phyloP scores from a whole-genome alignment of 2,329 filamentous ascomycete species.

The Verticillium tricorpus region DNA sequence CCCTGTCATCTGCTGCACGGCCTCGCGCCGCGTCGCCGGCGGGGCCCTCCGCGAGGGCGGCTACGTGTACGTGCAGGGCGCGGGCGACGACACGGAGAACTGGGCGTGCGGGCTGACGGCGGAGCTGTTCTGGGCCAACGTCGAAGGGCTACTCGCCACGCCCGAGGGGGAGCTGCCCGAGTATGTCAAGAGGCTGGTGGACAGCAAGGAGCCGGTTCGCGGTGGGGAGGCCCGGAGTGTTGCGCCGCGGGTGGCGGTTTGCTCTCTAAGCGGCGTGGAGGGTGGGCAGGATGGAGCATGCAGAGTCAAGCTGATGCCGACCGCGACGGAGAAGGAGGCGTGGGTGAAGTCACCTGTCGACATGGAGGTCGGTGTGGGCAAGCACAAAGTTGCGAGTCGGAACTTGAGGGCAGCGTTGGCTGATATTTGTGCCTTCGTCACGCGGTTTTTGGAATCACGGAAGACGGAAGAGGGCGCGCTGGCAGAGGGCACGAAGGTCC shows the following conservation, averaged over 20 bases:
- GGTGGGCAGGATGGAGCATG: slow-evolving; percentile 20
- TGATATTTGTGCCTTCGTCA: slow-evolving; percentile 54
- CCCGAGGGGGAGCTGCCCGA: slow-evolving; percentile 59
- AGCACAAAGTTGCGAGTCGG: slow-evolving; percentile 76
- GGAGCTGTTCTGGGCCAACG: slow-evolving; percentile 72
- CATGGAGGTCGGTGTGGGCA: slow-evolving; percentile 60
- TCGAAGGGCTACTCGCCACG: slow-evolving; percentile 53
- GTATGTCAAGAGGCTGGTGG: slow-evolving; percentile 42
- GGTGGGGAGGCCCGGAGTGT: slow-evolving; percentile 1
- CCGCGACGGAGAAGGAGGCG: slow-evolving; percentile 37
- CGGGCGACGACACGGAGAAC: slow-evolving; percentile 90
- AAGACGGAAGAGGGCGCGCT: background rate
- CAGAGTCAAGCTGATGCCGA: slow-evolving; percentile 37
- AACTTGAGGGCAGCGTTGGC: slow-evolving; percentile 70
- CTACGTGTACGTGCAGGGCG: slow-evolving; percentile 77
- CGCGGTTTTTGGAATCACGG: slow-evolving; percentile 25
- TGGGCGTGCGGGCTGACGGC: slow-evolving; percentile 84
- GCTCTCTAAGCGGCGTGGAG: slow-evolving; percentile 21
- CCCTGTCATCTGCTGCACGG: slow-evolving; percentile 79
- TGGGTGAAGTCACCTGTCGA: slow-evolving; percentile 30
- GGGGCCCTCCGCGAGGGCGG: slow-evolving; percentile 55
- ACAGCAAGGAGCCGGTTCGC: background rate
- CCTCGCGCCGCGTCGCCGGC: slow-evolving; percentile 66
- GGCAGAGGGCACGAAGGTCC: slow-evolving; percentile 19
- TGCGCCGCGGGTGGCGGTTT: slow-evolving; percentile 30